These are phyloP conservation scores for Aspergillus taichungensis DNA, from an alignment of 495 filamentous ascomycete species.

Conservation along the genomic window DNA sequence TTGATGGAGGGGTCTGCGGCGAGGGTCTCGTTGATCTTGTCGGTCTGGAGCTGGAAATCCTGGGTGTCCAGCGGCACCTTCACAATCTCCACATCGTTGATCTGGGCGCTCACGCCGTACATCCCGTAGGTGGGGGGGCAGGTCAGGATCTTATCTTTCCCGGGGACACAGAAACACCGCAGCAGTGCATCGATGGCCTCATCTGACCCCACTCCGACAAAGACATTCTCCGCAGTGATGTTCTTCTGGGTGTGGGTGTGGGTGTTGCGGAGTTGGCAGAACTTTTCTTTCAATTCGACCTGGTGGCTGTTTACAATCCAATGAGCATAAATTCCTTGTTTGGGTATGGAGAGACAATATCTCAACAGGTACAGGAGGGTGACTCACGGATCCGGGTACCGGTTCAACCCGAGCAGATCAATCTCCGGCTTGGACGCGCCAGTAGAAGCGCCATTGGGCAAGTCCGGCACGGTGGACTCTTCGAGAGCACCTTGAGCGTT, in stretches of 20 bases:
- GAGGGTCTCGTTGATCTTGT: conserved; percentile 79
- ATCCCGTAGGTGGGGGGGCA: conserved; percentile 98
- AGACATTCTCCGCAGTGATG: conserved; percentile 77
- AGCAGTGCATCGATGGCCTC: conserved; percentile 93
- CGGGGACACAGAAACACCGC: conserved; percentile 83
- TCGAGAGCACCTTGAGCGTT: conserved; percentile 37
- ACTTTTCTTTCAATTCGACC: conserved; percentile 67
- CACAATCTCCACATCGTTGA: conserved; percentile 83
- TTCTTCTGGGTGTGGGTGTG: conserved; percentile 64
- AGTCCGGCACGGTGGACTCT: conserved; percentile 16
- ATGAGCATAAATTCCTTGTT: neutral
- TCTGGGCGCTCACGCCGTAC: conserved; percentile 87
- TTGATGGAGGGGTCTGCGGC: conserved; percentile 86
- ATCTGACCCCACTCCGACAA: conserved; percentile 91
- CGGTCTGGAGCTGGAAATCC: conserved; percentile 72
- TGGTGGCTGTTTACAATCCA: conserved; percentile 56
- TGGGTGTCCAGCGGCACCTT: conserved; percentile 64
- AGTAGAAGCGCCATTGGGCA: conserved; percentile 20
- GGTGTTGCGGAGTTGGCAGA: conserved; percentile 84
- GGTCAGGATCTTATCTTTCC: conserved; percentile 79
- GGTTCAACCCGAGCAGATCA: conserved; percentile 71
- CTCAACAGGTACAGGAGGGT: neutral
- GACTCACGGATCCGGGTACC: conserved; percentile 86
- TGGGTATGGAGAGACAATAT: no score
- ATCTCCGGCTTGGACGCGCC: conserved; percentile 38